Evolutionary conservation across 2,329 filamentous ascomycete genomes (phyloP).

Genomic region (Fusarium sp.): DNA sequence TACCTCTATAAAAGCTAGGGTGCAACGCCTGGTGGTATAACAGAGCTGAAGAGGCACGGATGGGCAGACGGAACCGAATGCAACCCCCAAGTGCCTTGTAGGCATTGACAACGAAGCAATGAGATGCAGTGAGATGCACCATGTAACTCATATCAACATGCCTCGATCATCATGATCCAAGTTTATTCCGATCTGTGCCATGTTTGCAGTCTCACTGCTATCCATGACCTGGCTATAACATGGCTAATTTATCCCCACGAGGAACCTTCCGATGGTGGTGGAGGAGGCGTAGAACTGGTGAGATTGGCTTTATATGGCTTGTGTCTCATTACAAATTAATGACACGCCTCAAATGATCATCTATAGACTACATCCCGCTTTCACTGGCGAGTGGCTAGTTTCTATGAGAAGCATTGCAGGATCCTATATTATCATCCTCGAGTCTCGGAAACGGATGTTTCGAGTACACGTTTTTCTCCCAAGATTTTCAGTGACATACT

Average conservation of each 20-base stretch:
- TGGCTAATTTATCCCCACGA: slow-evolving; percentile 1
- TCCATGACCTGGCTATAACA: neutral
- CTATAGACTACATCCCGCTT: neutral
- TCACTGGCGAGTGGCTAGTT: neutral
- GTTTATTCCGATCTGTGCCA: slow-evolving; percentile 6
- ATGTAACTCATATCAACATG: slow-evolving; percentile 17
- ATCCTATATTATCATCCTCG: neutral
- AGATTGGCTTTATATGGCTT: neutral
- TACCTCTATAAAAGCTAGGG: slow-evolving; percentile 8
- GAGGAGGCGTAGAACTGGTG: slow-evolving; percentile 13
- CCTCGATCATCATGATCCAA: neutral
- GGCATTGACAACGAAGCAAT: slow-evolving; percentile 27
- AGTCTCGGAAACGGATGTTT: slow-evolving; percentile 10
- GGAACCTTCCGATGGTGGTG: slow-evolving; percentile 18
- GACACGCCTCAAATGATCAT: neutral
- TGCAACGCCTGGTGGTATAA: slow-evolving; percentile 27
- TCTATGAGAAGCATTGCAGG: neutral
- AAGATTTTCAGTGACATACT: neutral
- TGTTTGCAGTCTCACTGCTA: slow-evolving; percentile 16
- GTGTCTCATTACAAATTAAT: neutral
- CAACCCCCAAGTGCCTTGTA: neutral
- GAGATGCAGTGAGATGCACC: slow-evolving; percentile 17
- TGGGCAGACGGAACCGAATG: slow-evolving; percentile 18
- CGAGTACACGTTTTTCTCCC: neutral
- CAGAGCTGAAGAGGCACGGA: slow-evolving; percentile 32